These are phyloP conservation scores for Rubroshorea leprosula DNA, from an alignment of 345 rosid species.

Conservation along the genomic window DNA sequence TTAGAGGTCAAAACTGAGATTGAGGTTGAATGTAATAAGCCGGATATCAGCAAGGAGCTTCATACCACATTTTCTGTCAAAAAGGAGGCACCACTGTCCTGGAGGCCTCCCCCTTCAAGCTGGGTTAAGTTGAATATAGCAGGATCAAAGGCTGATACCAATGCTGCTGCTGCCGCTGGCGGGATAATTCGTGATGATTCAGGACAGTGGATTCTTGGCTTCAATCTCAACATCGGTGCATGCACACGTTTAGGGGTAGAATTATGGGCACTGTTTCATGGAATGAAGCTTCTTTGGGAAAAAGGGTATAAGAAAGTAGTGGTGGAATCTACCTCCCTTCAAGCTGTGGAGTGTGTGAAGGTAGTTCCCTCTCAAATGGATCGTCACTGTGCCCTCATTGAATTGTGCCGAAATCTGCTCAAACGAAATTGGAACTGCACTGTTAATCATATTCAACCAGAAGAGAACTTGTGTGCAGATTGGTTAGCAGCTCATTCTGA, in stretches of 20 bases:
- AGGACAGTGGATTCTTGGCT: slow-evolving; percentile 57
- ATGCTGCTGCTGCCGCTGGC: slow-evolving; percentile 26
- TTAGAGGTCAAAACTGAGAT: slow-evolving; percentile 19
- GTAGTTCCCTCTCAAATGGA: slow-evolving; percentile 2
- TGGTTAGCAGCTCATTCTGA: slow-evolving; percentile 35
- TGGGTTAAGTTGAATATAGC: slow-evolving; percentile 47
- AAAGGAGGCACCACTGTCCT: slow-evolving; percentile 8
- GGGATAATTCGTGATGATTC: slow-evolving; percentile 45
- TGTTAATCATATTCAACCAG: slow-evolving; percentile 17
- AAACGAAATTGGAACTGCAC: slow-evolving; percentile 41
- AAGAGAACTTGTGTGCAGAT: slow-evolving; percentile 33
- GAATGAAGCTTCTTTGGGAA: slow-evolving; percentile 42
- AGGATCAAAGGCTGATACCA: slow-evolving; percentile 16
- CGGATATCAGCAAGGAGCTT: no score
- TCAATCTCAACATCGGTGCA: slow-evolving; percentile 22
- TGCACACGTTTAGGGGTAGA: slow-evolving; percentile 23
- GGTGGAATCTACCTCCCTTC: slow-evolving; percentile 29
- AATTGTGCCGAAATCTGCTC: slow-evolving; percentile 32
- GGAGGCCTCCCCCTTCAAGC: slow-evolving; percentile 21
- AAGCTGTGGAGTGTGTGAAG: slow-evolving; percentile 28
- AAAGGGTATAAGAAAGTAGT: slow-evolving; percentile 33
- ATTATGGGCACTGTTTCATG: slow-evolving; percentile 46
- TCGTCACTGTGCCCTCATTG: slow-evolving; percentile 23
- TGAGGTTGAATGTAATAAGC: background rate
- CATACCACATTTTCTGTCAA: background rate